Evolutionary conservation across 768 basidiomycete species (phyloP), one percentile per base, ranked within the genome.

Genomic region (Boletus bicolor): DNA sequence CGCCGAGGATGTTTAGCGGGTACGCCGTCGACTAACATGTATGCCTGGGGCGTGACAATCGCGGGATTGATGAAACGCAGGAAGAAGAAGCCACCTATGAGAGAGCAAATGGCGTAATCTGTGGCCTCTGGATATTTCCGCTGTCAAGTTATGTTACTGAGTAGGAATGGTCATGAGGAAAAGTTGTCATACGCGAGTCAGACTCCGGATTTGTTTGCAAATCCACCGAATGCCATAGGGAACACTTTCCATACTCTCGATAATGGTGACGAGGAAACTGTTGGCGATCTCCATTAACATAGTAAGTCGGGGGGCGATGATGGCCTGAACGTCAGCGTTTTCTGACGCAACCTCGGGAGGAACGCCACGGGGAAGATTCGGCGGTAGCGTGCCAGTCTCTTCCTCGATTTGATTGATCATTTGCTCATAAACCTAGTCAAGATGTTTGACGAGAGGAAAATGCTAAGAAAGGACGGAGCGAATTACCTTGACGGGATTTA

Each of bases 211-310:
- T 74, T 99, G 97, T 74, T 99, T 99, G 77, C 97, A 99, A 68
- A 99, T 99, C 97, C 97, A 99, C 61, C 97, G 83, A 60, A 99
- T 99, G 65, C 97, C 97, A 67, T 99, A 99, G 28, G 97, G 97
- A 14, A 98, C 97, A 64, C 89, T 94, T 65, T 99, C 97, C 86
- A 98, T 86, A 59, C 92, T 94, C 59, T 98, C 96, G 65, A 99
- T 98, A 67, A 99, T 99, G 9, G 97, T 99, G 35, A 93, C 79
- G 56, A 99, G 78, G 77, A 99, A 98, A 66, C 89, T 92, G 67
- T 98, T 98, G 46, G 97, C 97, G 57, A 99, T 99, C 72, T 99
- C 97, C 94, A 99, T 98, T 60, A 99, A 80, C 97, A 99, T 98
- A 3, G 94, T 95, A 47, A 98, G 75, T 24, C 97, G 86, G 15